Conservation (phyloP, 139 green algal genomes). For the Raphidocelis subcapitata region DNA sequence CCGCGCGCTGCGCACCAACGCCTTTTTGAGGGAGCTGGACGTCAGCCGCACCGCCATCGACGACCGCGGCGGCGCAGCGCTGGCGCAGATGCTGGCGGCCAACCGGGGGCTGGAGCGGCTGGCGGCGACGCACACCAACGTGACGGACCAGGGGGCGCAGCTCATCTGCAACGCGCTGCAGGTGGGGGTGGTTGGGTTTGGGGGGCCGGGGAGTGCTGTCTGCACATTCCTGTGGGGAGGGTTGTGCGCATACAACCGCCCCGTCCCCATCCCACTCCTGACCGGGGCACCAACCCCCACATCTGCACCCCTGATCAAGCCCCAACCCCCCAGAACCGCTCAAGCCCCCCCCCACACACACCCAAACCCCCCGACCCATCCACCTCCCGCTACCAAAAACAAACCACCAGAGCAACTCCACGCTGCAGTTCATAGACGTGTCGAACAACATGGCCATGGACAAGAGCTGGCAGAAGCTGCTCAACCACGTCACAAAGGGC, state of each 20-base stretch:
- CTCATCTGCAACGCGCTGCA: constrained; percentile 37
- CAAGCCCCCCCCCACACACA: too few species aligned
- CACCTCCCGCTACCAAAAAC: too few species aligned
- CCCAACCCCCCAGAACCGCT: too few species aligned
- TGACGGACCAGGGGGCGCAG: constrained; percentile 41
- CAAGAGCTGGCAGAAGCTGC: constrained; percentile 42
- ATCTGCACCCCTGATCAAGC: too few species aligned
- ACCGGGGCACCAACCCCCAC: too few species aligned
- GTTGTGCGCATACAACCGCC: too few species aligned
- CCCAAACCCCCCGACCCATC: too few species aligned
- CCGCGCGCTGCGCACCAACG: constrained; percentile 32
- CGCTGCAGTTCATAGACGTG: constrained; percentile 40
- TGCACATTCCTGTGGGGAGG: too few species aligned
- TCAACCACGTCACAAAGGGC: constrained; percentile 39
- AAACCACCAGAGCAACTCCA: constrained; percentile 31
- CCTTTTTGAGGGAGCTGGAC: constrained; percentile 36
- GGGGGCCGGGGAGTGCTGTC: too few species aligned
- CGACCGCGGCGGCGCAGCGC: constrained; percentile 26
- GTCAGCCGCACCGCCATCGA: constrained; percentile 23
- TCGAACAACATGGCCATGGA: constrained; percentile 33
- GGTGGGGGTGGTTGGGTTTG: constrained; percentile 24
- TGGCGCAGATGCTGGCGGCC: constrained; percentile 12
- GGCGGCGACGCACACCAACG: constrained; percentile 29
- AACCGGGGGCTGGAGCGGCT: constrained; percentile 33
- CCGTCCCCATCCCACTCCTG: too few species aligned